phyloP scores from a whole-genome alignment of 2,329 filamentous ascomycete species.

The Aspergillus sp. region DNA sequence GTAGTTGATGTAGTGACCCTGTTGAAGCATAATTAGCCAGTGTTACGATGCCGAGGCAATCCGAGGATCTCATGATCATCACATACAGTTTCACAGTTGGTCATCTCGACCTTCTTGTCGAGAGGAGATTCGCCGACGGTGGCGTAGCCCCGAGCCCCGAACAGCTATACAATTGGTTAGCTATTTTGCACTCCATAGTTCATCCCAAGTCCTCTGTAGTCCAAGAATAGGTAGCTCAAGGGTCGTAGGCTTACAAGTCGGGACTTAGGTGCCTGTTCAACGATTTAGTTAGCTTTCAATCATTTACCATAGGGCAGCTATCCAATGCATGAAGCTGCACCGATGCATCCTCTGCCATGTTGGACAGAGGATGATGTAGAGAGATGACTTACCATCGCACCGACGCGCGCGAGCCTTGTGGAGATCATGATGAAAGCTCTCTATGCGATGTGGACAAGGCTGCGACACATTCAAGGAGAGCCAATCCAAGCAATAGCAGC shows the following conservation, averaged over 20 bases:
- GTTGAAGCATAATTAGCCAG: slow-evolving; percentile 19
- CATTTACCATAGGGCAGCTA: too few relatives aligned
- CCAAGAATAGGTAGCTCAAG: neutral
- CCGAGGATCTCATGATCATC: slow-evolving; percentile 14
- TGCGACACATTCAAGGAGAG: slow-evolving; percentile 35
- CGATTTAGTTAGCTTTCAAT: slow-evolving; percentile 17
- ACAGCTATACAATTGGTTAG: slow-evolving; percentile 48
- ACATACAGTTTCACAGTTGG: slow-evolving; percentile 79
- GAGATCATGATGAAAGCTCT: slow-evolving; percentile 44
- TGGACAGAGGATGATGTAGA: slow-evolving; percentile 4
- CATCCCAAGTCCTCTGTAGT: neutral
- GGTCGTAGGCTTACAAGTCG: slow-evolving; percentile 36
- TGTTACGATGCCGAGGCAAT: slow-evolving; percentile 13
- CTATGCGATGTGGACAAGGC: slow-evolving; percentile 32
- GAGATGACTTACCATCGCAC: slow-evolving; percentile 41
- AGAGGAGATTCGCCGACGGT: slow-evolving; percentile 82
- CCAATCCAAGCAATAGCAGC: slow-evolving; percentile 25
- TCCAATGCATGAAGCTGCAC: neutral
- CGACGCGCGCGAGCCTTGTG: slow-evolving; percentile 42
- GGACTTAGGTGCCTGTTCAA: slow-evolving; percentile 38
- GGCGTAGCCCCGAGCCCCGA: slow-evolving; percentile 67
- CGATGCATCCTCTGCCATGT: neutral
- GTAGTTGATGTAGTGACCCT: slow-evolving; percentile 96
- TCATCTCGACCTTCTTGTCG: slow-evolving; percentile 95
- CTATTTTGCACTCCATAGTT: slow-evolving; percentile 3